Evolutionary conservation across 495 filamentous ascomycete species (phyloP), one percentile per base, ranked within the genome.

Genomic region (Haplographium delicatum): DNA sequence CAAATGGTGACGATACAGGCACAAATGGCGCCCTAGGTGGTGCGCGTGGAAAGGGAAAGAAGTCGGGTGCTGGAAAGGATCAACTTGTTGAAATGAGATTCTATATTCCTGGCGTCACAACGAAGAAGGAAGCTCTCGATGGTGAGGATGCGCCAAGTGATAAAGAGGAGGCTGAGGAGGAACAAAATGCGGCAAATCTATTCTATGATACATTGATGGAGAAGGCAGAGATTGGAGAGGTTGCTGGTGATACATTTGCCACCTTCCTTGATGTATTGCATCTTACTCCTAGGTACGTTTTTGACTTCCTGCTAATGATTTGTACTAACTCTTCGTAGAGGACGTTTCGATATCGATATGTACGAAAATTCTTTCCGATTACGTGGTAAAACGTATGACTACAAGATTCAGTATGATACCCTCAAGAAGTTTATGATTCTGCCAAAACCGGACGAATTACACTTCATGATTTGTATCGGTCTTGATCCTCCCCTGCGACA

Each of bases 291-390:
- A 89, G 89, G 89, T 88, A 67, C 50, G 82, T 66, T 25, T 50
- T 8, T n/a, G 20, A 33, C 26, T 38, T 10, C 31, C 22, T 42
- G 37, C 41, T 25, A 4, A 6, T 23, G 19, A 28, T 16, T 40
- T 25, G 70, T 44, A 35, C 49, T 78, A 47, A 81, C 60, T 31
- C 15, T 51, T 10, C 49, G 35, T 65, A 95, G 93, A 85, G 94
- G 94, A 65, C 93, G 94, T 43, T 99, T 97, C 76, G 94, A 96
- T 67, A 95, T 97, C 74, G 94, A 97, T 65, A 96, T 99, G 88
- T 99, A 97, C 78, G 94, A 97, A 65, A 81, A 82, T 1, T 97
- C 94, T 4, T 97, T 99, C 80, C 85, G 94, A 49, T 80, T 99
- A 50, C 91, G 94, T 42, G 94, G 94, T 43, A 97, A 97, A 70